phyloP scores from a whole-genome alignment of 306 rosid species.

The Cyclanthera cordifolia region DNA sequence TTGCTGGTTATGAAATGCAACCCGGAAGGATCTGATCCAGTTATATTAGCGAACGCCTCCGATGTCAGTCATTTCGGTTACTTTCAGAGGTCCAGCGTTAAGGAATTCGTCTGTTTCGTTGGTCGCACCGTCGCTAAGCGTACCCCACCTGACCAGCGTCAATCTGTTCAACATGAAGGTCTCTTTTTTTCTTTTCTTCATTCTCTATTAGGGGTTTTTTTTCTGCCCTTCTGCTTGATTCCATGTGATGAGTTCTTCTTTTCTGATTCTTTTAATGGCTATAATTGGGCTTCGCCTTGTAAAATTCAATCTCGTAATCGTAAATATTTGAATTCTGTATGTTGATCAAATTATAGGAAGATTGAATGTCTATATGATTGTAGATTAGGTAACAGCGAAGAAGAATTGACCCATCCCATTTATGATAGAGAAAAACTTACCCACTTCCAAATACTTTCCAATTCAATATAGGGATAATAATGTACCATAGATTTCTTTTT shows the following conservation, averaged over 20 bases:
- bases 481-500: too few relatives aligned
- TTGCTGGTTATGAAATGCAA: conserved; percentile 71
- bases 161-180: conserved; percentile 98
- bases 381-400: background rate
- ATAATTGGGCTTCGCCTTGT: background rate
- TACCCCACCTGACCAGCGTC: conserved; percentile 77
- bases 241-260: background rate
- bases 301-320: background rate
- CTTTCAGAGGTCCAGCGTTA: conserved; percentile 87
- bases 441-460: too few relatives aligned
- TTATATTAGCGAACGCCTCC: conserved; percentile 51
- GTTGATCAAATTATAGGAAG: background rate
- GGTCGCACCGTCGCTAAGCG: conserved; percentile 95
- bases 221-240: background rate
- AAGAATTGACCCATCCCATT: background rate
- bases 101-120: conserved; percentile 77
- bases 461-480: too few relatives aligned
- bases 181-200: background rate
- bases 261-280: background rate
- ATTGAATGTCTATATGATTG: background rate
- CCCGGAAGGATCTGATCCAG: conserved; percentile 82
- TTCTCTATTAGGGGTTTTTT: conserved; percentile 2
- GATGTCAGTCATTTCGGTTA: conserved; percentile 77
- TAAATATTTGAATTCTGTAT: background rate
- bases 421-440: too few relatives aligned